phyloP scores from a whole-genome alignment of 495 filamentous ascomycete species.

The Podospora pseudocomata region DNA sequence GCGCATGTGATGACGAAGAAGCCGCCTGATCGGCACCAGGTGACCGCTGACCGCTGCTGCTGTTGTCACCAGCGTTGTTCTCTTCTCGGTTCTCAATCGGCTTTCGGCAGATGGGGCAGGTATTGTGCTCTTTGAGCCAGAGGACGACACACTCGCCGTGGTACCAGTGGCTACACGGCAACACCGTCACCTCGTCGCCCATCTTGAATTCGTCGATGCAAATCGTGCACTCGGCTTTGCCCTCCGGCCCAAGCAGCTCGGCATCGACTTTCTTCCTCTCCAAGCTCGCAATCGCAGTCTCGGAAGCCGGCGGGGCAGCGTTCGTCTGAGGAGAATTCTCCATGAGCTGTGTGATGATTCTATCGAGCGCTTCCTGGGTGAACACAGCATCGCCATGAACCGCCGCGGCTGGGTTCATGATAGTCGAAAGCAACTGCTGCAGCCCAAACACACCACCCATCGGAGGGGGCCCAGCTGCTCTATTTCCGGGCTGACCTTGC shows the following conservation, averaged over 20 bases:
- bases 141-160: constrained; percentile 70
- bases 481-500: neutral
- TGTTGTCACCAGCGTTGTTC: constrained; percentile 4
- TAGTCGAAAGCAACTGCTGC: neutral
- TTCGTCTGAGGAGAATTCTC: constrained; percentile 71
- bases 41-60: neutral
- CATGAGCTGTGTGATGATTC: constrained; percentile 82
- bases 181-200: constrained; percentile 68
- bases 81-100: constrained; percentile 53
- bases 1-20: neutral
- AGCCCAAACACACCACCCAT: neutral
- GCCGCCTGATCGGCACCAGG: neutral
- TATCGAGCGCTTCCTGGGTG: constrained; percentile 84
- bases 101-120: constrained; percentile 82
- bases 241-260: constrained; percentile 60
- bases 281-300: constrained; percentile 66
- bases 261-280: constrained; percentile 64
- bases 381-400: constrained; percentile 80
- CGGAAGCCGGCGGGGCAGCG: constrained; percentile 77
- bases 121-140: constrained; percentile 86
- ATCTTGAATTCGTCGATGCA: constrained; percentile 84
- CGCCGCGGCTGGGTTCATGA: neutral
- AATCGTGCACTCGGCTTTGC: constrained; percentile 77
- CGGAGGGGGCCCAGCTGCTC: neutral
- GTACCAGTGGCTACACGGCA: constrained; percentile 94